Evolutionary conservation across 129 eudicot species (phyloP), one percentile per base, ranked within the genome.

Genomic region (Flaveria bidentis): DNA sequence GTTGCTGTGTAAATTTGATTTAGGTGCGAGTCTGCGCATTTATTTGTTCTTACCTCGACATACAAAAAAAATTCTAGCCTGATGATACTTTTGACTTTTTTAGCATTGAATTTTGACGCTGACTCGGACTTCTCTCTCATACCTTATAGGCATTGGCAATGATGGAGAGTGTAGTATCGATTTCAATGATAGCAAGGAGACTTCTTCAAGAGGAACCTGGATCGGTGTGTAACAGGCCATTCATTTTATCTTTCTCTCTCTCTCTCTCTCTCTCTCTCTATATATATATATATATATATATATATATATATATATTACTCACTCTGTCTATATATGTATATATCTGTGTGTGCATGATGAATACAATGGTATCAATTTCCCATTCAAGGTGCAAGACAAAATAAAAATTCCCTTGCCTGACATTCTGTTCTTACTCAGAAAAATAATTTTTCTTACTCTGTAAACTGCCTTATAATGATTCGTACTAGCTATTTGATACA

Each of bases 201-300:
- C 89, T 95, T 81, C 96, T 95, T 66, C 89, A 82, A 65, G 99
- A 95, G 82, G 99, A 95, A 89, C 93, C 91, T 33, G 92, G 85
- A 80, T 47, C 78, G 88, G 98, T 91, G 87, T 64, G 83, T 80
- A 78, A 68, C 49, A 47, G 53, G 39, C 68, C 56, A 71, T 60
- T 63, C 47, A 51, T 51, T 66, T 73, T 51, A 52, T 25, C 71
- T 60, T 47, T 51, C 61, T 57, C 17, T 74, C 57, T 30, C 30
- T 17, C 25, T 18, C 17, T 61, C 39, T 33, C 39, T 4, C 9
- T 50, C n/a, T n/a, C n/a, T n/a, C n/a, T n/a, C n/a, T n/a, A 12
- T 60, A 4, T 15, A 23, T 23, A 23, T 23, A 23, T 28, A 52
- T 12, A n/a, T 6, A 12, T 60, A 4, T 15, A 23, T 23, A 23